Base-by-base conservation (phyloP, 495 filamentous ascomycete genomes). In the Neurospora tetraspora region DNA sequence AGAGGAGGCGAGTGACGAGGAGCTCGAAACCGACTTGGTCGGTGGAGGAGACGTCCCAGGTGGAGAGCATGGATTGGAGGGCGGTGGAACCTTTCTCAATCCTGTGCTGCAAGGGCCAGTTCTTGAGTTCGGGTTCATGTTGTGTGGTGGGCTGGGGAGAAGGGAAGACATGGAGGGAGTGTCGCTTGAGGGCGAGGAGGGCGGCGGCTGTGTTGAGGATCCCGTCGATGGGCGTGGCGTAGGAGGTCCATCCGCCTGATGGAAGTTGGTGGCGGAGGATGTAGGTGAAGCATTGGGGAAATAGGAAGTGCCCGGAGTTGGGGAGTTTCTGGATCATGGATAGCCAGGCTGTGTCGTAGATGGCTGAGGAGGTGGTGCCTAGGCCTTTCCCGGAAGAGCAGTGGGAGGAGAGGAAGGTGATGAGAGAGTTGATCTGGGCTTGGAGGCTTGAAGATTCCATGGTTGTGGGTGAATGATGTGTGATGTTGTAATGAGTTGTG, bases 131-230 rank as follows among this genome's bases (percentile, higher is more conserved):
- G 5, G 1, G 53, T 34, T 61, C 23, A 1, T 0, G 53, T 12
- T 61, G 53, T 45, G 42, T 9, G 5, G 23, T 20, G 10, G 45
- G 45, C 2, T 8, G 53, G 27, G 2, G 14, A 61, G 5, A 18
- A 3, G 14, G 14, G 27, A 31, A 61, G 14, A n/a, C n/a, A n/a
- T n/a, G n/a, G n/a, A 61, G 27, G 12, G 27, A 61, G 47, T 65
- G 53, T 1, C 53, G 53, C 27, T 65, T 65, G 53, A 65, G 53
- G 34, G 53, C 14, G 27, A 65, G 53, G 0, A 65, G 0, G 53
- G 53, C 53, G 53, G 53, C 53, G 53, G 53, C 53, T 3, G 53
- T 65, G 53, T 65, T 65, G 53, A 65, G 53, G 53, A 65, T 65
- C 14, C 27, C 53, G 14, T 65, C 53, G 14, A 65, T 14, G 27